Evolutionary conservation across 2,329 filamentous ascomycete species (phyloP).

Genomic region (Lachnellula cervina): DNA sequence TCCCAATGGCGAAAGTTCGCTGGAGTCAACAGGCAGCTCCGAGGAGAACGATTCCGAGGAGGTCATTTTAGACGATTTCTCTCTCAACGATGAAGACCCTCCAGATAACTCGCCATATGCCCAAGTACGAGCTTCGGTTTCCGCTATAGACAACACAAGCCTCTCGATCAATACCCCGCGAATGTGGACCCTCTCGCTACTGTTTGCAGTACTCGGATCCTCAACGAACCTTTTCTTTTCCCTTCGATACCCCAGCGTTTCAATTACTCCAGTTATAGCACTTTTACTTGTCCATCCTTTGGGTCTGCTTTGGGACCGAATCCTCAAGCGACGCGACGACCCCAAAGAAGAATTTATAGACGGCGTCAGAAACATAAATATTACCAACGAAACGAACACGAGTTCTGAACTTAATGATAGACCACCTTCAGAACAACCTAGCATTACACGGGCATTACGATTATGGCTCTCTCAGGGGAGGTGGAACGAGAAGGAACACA

Average conservation of each 20-base stretch:
- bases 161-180: constrained; percentile 84
- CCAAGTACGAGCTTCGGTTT: constrained; percentile 74
- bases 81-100: constrained; percentile 46
- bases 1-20: constrained; percentile 7
- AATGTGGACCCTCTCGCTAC: constrained; percentile 77
- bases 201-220: constrained; percentile 77
- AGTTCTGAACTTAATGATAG: constrained; percentile 9
- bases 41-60: constrained; percentile 29
- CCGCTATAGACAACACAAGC: constrained; percentile 67
- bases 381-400: constrained; percentile 25
- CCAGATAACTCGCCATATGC: constrained; percentile 71
- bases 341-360: constrained; percentile 52
- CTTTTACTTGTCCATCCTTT: constrained; percentile 79
- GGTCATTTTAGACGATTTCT: constrained; percentile 27
- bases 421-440: not conserved
- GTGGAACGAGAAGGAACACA: constrained; percentile 88
- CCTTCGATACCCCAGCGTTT: constrained; percentile 82
- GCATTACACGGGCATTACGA: constrained; percentile 43
- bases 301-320: constrained; percentile 71
- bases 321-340: constrained; percentile 57
- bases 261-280: constrained; percentile 84
- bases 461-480: constrained; percentile 73
- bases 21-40: constrained; percentile 9
- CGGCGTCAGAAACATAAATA: constrained; percentile 36
- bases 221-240: constrained; percentile 87